phyloP scores from a whole-genome alignment of 345 rosid species.

The Gossypium herbaceum region DNA sequence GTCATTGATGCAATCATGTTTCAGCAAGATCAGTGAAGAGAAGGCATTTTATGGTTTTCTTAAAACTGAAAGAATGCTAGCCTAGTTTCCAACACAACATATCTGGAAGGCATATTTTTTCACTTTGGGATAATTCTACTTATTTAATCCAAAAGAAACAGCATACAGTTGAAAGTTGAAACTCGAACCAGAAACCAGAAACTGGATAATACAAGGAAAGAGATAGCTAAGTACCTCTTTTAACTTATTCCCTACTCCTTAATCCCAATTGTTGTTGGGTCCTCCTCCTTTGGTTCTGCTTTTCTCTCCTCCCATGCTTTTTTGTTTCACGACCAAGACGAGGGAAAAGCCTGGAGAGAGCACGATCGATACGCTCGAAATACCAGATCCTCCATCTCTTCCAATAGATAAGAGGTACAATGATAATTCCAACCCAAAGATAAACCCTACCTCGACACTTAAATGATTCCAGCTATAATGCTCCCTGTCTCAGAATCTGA shows the following conservation, averaged over 20 bases:
- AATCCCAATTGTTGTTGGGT: not conserved
- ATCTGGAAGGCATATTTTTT: no score
- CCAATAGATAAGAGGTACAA: not conserved
- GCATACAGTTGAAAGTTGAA: not conserved
- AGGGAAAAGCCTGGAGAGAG: not conserved
- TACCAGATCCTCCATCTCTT: constrained; percentile 15
- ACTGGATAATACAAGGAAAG: no score
- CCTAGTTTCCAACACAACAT: no score
- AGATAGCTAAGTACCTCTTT: not conserved
- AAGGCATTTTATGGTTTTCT: no score
- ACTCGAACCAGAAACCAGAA: no score
- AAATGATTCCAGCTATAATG: not conserved
- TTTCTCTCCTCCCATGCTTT: not conserved
- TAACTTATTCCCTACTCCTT: not conserved
- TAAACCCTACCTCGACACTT: no score
- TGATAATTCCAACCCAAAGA: not conserved
- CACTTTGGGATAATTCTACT: no score
- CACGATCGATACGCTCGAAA: not conserved
- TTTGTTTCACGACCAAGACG: not conserved
- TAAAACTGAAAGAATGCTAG: no score
- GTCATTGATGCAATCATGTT: no score
- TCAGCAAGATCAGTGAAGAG: no score
- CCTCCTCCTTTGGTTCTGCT: not conserved
- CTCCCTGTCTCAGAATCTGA: no score
- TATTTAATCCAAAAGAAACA: not conserved